Conservation (phyloP, 1,284 basidiomycete species). For the Ganoderma multipileum region DNA sequence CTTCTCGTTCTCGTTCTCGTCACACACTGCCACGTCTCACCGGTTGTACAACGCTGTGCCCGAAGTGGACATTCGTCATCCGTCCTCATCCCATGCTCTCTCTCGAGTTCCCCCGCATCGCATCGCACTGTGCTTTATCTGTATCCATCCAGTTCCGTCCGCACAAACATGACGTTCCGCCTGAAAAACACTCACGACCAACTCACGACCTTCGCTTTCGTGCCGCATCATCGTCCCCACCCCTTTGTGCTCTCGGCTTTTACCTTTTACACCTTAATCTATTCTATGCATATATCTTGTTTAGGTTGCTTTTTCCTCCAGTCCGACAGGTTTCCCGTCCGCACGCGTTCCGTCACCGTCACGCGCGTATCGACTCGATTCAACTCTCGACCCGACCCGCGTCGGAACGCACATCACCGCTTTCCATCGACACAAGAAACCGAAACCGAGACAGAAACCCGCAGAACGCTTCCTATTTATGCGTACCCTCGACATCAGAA, state of each 20-base stretch:
- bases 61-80: slow-evolving; percentile 22
- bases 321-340: neutral
- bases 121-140: slow-evolving; percentile 25
- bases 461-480: slow-evolving; percentile 3
- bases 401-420: neutral
- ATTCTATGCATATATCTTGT: slow-evolving; percentile 28
- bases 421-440: neutral
- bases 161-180: slow-evolving; percentile 15
- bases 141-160: slow-evolving; percentile 16
- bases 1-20: slow-evolving; percentile 14
- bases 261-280: slow-evolving; percentile 26
- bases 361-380: neutral
- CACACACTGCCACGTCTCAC: slow-evolving; percentile 1
- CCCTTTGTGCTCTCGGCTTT: slow-evolving; percentile 7
- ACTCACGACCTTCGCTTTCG: slow-evolving; percentile 31
- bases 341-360: neutral
- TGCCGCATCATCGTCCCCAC: slow-evolving; percentile 12
- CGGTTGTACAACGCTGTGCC: slow-evolving; percentile 29
- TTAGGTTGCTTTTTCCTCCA: slow-evolving; percentile 1
- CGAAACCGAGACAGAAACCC: no score
- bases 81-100: slow-evolving; percentile 2
- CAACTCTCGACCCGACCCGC: neutral
- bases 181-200: slow-evolving; percentile 27
- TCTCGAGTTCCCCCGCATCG: neutral
- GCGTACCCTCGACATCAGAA: slow-evolving; percentile 20